Percentiles rank a stretch among this genome's conserved stretches.
Evolutionary conservation across 2,329 filamentous ascomycete genomes (phyloP).

Genomic region (Stemphylium beticola): DNA sequence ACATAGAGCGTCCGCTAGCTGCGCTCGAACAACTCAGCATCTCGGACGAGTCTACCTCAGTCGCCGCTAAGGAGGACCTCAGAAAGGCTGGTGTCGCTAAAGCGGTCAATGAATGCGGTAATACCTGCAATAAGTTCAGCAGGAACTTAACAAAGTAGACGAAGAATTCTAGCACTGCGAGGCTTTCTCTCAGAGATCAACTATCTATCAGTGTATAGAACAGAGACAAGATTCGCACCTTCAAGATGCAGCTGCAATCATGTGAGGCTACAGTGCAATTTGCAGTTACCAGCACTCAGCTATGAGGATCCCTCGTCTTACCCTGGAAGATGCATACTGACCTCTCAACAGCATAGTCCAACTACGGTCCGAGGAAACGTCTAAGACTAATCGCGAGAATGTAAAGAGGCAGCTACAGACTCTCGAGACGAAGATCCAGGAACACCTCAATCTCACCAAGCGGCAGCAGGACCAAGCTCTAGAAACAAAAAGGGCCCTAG

Average conservation of each 20-base stretch:
- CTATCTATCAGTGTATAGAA: conserved; percentile 19
- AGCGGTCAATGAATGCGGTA: conserved; percentile 19
- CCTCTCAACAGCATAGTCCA: conserved; percentile 10
- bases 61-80: conserved; percentile 12
- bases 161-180: conserved; percentile 17
- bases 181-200: conserved; percentile 12
- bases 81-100: conserved; percentile 17
- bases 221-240: conserved; percentile 19
- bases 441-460: conserved; percentile 15
- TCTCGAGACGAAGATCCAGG: conserved; percentile 16
- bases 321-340: not conserved
- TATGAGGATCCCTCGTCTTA: conserved; percentile 7
- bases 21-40: conserved; percentile 13
- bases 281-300: conserved; percentile 17
- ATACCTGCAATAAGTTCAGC: conserved; percentile 15
- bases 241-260: conserved; percentile 11
- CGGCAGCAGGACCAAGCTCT: conserved; percentile 8
- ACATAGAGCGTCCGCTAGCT: conserved; percentile 17
- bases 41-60: conserved; percentile 5
- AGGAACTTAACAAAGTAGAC: conserved; percentile 18
- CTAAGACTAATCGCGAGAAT: not conserved
- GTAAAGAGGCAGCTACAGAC: conserved; percentile 6
- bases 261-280: conserved; percentile 18
- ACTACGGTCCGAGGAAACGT: conserved; percentile 9
- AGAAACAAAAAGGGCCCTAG: conserved; percentile 6